Base-by-base conservation (phyloP, 371 early-diverging fungal genomes). In the Mortierella sp. region DNA sequence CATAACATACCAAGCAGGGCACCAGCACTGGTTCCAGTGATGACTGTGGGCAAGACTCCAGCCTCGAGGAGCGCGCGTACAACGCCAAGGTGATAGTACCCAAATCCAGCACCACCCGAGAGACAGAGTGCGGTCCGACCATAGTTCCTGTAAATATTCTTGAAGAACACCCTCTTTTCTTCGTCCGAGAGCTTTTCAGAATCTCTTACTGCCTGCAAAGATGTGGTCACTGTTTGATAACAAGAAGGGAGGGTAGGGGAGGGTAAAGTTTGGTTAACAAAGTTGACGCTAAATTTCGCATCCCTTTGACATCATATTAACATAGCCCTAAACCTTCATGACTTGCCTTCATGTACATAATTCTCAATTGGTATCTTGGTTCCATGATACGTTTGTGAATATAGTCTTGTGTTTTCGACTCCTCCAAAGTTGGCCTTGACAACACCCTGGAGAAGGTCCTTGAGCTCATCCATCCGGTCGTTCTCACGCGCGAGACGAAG, bases 121-220 rank as follows among this genome's bases (percentile, higher is more conserved):
- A 98, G 85, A 66, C 96, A 91, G 65, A 98, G 84, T 1, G 97
- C 97, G 0, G 95, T 93, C 12, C 95, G 85, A 2, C 98, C 98
- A 81, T 92, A 96, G 51, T 93, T 89, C 65, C 91, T 88, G 45
- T 89, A 88, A 45, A 91, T 88, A 26, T 92, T 83, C 59, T 86
- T 89, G 71, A 96, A 92, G 61, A 95, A 93, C 12, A 84, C 84
- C 16, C 86, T 82, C 77, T 94, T 93, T 15, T 90, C 91, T 23
- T 86, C 85, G 16, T 77, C 47, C 4, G 88, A 64, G 23, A 91
- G 70, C 29, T 75, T 57, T 23, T 75, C 62, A 7, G 86, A 86
- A 5, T 83, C 85, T 11, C 86, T 85, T 23, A 97, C 83, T 14
- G 85, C 81, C 23, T 90, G 82, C 44, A 96, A 84, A 9, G 91